Percentiles rank a stretch among this genome's conserved stretches.
Evolutionary conservation across 2,329 filamentous ascomycete species (phyloP).

Genomic region (Dactylellina haptotyla): DNA sequence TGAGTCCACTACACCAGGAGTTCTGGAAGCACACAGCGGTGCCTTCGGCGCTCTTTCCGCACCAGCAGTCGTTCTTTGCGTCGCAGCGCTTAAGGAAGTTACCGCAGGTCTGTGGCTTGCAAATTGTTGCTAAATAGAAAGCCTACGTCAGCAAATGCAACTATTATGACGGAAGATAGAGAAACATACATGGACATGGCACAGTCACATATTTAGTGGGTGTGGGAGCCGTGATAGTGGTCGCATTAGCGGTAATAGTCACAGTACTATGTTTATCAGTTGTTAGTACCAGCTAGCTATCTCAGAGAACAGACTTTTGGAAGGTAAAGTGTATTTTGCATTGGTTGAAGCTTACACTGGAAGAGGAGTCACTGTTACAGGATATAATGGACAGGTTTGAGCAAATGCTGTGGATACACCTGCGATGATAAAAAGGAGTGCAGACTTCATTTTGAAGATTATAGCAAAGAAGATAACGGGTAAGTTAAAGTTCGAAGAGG

Average conservation of each 20-base stretch:
- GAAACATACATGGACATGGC: slow-evolving; percentile 41
- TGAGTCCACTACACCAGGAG: slow-evolving; percentile 41
- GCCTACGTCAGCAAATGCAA: too few relatives aligned
- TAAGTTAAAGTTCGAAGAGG: too few relatives aligned
- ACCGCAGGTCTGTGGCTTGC: slow-evolving; percentile 48
- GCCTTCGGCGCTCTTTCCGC: slow-evolving; percentile 44
- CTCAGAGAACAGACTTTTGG: too few relatives aligned
- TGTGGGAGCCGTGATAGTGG: slow-evolving; percentile 39
- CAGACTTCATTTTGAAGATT: slow-evolving; percentile 42
- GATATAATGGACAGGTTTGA: slow-evolving; percentile 46
- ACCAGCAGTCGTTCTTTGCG: slow-evolving; percentile 44
- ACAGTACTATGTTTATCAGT: slow-evolving; percentile 22
- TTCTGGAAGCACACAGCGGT: slow-evolving; percentile 52
- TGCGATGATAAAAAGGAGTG: slow-evolving; percentile 29
- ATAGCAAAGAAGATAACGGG: too few relatives aligned
- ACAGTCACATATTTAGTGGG: slow-evolving; percentile 45
- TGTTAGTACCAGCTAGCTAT: too few relatives aligned
- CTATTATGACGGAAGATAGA: not conserved
- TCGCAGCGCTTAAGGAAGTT: slow-evolving; percentile 51
- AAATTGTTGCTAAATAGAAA: slow-evolving; percentile 29
- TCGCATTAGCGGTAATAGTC: slow-evolving; percentile 44
- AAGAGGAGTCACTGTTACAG: slow-evolving; percentile 44
- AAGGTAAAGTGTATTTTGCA: too few relatives aligned
- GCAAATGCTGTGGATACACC: slow-evolving; percentile 33
- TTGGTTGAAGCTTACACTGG: slow-evolving; percentile 42